These are phyloP conservation scores for Brachypodium distachyon DNA, from an alignment of 202 grass and related monocot species.

Conservation along the genomic window DNA sequence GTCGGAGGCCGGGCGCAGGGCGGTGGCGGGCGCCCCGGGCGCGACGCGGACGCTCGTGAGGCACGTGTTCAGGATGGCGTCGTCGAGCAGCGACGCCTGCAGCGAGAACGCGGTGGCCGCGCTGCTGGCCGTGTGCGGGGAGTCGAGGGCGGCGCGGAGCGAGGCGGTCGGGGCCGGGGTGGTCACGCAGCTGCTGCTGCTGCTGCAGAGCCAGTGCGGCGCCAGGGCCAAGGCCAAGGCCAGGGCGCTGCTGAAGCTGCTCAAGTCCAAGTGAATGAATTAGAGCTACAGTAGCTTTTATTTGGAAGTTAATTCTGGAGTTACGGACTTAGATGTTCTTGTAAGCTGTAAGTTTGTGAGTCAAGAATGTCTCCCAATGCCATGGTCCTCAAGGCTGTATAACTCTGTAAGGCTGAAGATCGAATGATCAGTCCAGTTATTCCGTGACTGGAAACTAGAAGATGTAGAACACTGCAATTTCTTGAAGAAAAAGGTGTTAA, in stretches of 20 bases:
- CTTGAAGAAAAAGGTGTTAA: too few relatives aligned
- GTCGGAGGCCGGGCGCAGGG: slow-evolving; percentile 36
- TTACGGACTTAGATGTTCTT: slow-evolving; percentile 26
- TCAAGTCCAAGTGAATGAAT: slow-evolving; percentile 38
- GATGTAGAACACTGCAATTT: background rate
- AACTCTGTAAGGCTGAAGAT: background rate
- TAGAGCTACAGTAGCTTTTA: background rate
- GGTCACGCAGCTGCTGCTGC: slow-evolving; percentile 60
- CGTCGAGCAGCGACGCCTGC: slow-evolving; percentile 45
- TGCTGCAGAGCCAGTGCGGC: slow-evolving; percentile 85
- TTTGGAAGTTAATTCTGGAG: background rate
- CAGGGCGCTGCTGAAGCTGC: slow-evolving; percentile 65
- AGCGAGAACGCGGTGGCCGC: slow-evolving; percentile 74
- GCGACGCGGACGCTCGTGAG: slow-evolving; percentile 42
- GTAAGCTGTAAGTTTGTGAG: slow-evolving; percentile 22
- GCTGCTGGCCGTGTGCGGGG: slow-evolving; percentile 49
- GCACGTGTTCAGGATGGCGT: slow-evolving; percentile 67
- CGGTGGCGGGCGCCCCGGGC: slow-evolving; percentile 13
- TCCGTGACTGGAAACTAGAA: background rate
- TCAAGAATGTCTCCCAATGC: slow-evolving; percentile 6
- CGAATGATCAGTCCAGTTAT: background rate
- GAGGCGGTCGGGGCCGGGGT: slow-evolving; percentile 45
- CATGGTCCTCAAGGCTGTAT: background rate
- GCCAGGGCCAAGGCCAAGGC: slow-evolving; percentile 44
- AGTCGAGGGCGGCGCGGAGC: slow-evolving; percentile 26